Base-by-base conservation (phyloP, 208 protist species). In the Wallacemonas rigidus region DNA sequence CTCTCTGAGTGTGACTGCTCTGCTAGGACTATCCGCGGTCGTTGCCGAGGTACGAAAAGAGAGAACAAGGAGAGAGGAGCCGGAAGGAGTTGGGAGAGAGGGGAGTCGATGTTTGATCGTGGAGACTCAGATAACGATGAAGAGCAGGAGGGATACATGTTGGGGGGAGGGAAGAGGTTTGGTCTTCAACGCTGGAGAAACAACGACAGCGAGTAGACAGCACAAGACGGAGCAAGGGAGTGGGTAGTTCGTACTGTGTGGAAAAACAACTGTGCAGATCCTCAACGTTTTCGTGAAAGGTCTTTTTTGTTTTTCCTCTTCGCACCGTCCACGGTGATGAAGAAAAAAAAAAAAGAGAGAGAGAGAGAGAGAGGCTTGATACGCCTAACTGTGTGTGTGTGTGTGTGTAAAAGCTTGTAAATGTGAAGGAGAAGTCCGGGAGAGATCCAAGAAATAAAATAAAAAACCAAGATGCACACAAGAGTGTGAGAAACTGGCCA, bases 331-430 rank as follows among this genome's bases (percentile, higher is more conserved):
- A 26, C 26, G 26, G 26, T 26, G 26, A 26, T 26, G 26, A 26
- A 26, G 26, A 26, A 26, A 26, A 26, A 26, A 26, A 6, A 50
- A 12, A 50, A 5, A 50, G 45, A 11, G 45, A 50, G 45, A 11
- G 11, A 50, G 45, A 50, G 45, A 50, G 12, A 50, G 12, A 12
- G 12, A 12, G 45, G 45, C 45, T 14, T 50, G 45, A 0, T 50
- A 12, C 12, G 45, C 8, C 45, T 26, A 26, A 26, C 26, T 26
- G 26, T 26, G 26, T 26, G 26, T 26, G 26, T 26, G 26, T 26
- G 26, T 26, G 26, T 26, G 26, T 26, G 62, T 61, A 40, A 77
- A 62, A 81, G 63, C 44, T 36, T 41, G 50, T 65, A n/a, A 47
- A 47, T 54, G 45, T 68, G 40, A 26, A 44, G 5, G 9, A 44